These are phyloP conservation scores for Rasamsonia emersonii DNA, from an alignment of 2,329 filamentous ascomycete species.

Conservation along the genomic window DNA sequence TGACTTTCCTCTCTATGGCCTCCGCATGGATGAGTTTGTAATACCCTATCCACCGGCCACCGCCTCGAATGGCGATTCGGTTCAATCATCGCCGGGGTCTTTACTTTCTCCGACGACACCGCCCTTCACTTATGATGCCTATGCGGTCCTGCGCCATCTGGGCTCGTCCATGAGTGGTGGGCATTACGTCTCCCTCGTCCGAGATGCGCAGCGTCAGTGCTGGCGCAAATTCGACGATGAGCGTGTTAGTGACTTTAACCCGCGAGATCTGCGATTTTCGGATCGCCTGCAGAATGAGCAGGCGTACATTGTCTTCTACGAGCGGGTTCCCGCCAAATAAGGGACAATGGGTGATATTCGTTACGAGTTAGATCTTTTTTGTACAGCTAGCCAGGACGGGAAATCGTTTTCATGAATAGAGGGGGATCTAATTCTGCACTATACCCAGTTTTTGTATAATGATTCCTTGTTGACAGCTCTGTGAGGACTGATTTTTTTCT, in stretches of 20 bases:
- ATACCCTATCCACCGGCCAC: conserved; percentile 38
- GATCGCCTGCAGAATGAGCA: conserved; percentile 53
- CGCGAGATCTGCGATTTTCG: conserved; percentile 39
- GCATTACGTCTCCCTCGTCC: conserved; percentile 70
- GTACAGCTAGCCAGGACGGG: not conserved
- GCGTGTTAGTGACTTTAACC: conserved; percentile 48
- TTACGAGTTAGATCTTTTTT: conserved; percentile 1
- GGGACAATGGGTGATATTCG: conserved; percentile 12
- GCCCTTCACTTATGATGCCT: conserved; percentile 73
- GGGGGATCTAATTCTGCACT: too few relatives aligned
- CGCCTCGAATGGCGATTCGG: conserved; percentile 50
- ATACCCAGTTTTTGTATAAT: too few relatives aligned
- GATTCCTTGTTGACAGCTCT: too few relatives aligned
- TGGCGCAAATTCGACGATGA: conserved; percentile 58
- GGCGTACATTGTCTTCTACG: conserved; percentile 59
- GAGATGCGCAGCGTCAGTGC: conserved; percentile 48
- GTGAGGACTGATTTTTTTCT: too few relatives aligned
- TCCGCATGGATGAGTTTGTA: conserved; percentile 56
- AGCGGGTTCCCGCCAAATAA: conserved; percentile 39
- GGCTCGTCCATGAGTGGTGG: conserved; percentile 61
- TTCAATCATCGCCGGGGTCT: conserved; percentile 44
- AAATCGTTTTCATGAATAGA: too few relatives aligned
- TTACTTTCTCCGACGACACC: conserved; percentile 38
- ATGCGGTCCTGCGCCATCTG: conserved; percentile 71
- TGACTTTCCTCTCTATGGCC: conserved; percentile 64